Evolutionary conservation across 1,284 basidiomycete species (phyloP).

Genomic region (Cutaneotrichosporon cyanovorans): DNA sequence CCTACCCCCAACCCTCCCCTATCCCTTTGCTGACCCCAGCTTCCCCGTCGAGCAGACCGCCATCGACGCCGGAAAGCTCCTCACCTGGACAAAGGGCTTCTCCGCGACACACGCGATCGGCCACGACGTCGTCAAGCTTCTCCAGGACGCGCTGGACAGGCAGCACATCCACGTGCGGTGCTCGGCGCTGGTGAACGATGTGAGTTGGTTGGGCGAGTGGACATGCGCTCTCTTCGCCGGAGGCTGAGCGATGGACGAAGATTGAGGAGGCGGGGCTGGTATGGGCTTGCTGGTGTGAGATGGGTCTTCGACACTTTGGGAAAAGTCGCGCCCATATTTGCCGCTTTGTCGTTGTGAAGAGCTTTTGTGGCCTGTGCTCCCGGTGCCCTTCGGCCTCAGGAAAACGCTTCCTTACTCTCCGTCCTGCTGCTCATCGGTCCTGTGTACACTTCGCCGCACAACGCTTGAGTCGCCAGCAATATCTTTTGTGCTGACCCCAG

Average conservation of each 20-base stretch:
- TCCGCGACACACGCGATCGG: conserved; percentile 83
- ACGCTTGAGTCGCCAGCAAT: too few relatives aligned
- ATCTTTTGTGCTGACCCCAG: conserved; percentile 47
- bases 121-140: conserved; percentile 80
- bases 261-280: too few relatives aligned
- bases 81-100: conserved; percentile 98
- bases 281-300: too few relatives aligned
- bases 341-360: too few relatives aligned
- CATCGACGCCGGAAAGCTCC: conserved; percentile 74
- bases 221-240: too few relatives aligned
- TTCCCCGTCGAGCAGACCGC: conserved; percentile 98
- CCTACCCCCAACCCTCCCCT: not conserved
- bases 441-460: not conserved
- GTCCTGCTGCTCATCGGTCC: not conserved
- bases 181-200: conserved; percentile 93
- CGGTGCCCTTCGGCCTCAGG: too few relatives aligned
- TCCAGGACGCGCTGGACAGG: conserved; percentile 88
- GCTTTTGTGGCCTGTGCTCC: not conserved
- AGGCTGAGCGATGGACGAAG: too few relatives aligned
- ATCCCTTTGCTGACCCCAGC: conserved; percentile 33
- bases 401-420: not conserved
- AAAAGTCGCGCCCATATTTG: too few relatives aligned
- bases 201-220: conserved; percentile 47
- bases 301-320: too few relatives aligned
- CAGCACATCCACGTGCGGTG: conserved; percentile 92